These are phyloP conservation scores for Yamadazyma spencermartinsiae DNA, from an alignment of 1,139 yeast genomes.

Conservation along the genomic window DNA sequence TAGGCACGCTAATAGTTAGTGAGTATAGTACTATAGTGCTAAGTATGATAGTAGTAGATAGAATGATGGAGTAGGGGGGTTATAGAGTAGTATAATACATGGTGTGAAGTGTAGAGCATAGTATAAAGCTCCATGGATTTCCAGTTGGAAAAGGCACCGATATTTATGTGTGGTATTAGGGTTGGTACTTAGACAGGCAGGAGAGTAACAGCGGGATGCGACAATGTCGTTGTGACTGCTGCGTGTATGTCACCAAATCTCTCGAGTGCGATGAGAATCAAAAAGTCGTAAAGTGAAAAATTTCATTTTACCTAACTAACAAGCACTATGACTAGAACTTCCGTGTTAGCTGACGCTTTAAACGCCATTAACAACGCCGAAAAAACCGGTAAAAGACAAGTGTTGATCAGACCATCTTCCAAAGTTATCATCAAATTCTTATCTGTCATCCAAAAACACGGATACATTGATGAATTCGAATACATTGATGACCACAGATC, in stretches of 20 bases:
- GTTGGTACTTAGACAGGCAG: too few relatives aligned
- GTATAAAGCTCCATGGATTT: too few relatives aligned
- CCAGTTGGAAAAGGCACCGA: too few relatives aligned
- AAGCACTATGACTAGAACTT: slow-evolving; percentile 99
- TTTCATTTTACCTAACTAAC: slow-evolving; percentile 37
- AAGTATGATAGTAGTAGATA: too few relatives aligned
- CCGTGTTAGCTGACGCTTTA: slow-evolving; percentile 98
- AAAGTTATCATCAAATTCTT: slow-evolving; percentile 95
- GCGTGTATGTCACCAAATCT: too few relatives aligned
- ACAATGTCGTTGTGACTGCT: slow-evolving; percentile 4
- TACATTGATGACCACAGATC: slow-evolving; percentile 98
- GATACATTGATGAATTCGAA: slow-evolving; percentile 77
- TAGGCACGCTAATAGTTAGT: too few relatives aligned
- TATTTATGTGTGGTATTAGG: too few relatives aligned
- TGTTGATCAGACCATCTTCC: slow-evolving; percentile 96
- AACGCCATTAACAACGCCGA: slow-evolving; percentile 99
- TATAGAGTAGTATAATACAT: too few relatives aligned
- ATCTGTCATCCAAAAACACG: slow-evolving; percentile 96
- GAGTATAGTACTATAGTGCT: too few relatives aligned
- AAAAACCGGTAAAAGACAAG: slow-evolving; percentile 99
- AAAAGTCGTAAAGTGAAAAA: slow-evolving; percentile 7
- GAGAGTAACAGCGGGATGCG: neutral
- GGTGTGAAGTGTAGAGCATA: too few relatives aligned
- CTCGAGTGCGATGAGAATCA: too few relatives aligned
- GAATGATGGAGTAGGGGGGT: too few relatives aligned